A percentile compares a stretch with the other conserved stretches of the same genome.
Evolutionary conservation across 176 grass and related monocot species (phyloP).

Genomic region (Coix lacrymajobi): DNA sequence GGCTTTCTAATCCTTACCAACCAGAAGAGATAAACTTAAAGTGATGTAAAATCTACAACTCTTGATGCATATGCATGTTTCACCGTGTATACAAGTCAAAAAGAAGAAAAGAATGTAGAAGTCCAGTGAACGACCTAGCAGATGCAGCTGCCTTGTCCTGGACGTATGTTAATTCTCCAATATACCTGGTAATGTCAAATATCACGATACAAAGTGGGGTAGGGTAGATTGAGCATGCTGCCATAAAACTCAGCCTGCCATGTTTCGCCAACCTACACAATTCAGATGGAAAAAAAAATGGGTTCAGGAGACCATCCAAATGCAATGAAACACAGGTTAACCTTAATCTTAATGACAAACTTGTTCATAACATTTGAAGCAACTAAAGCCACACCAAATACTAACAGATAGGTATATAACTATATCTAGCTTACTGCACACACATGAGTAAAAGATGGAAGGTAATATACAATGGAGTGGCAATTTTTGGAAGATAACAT

Average conservation of each 20-base stretch:
- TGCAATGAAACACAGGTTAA: background rate
- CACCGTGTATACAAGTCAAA: slow-evolving; percentile 10
- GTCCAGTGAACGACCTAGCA: slow-evolving; percentile 18
- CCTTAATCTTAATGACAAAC: background rate
- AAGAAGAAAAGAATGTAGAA: slow-evolving; percentile 8
- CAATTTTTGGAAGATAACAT: background rate
- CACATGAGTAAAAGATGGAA: background rate
- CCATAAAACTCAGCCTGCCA: slow-evolving; percentile 25
- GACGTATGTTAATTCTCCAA: slow-evolving; percentile 17
- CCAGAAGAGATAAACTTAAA: background rate
- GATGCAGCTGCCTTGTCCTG: background rate
- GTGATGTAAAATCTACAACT: slow-evolving; percentile 22
- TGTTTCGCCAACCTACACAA: slow-evolving; percentile 45
- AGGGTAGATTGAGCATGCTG: background rate
- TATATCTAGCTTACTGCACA: background rate
- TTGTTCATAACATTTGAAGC: background rate
- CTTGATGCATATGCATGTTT: slow-evolving; percentile 22
- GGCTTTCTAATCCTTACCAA: slow-evolving; percentile 10
- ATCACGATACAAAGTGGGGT: slow-evolving; percentile 13
- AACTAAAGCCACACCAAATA: background rate
- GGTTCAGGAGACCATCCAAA: background rate
- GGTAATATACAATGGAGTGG: background rate
- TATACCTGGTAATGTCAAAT: slow-evolving; percentile 16
- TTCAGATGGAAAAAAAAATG: background rate
- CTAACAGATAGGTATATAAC: background rate